A percentile compares a stretch with the other conserved stretches of the same genome.
Conservation (phyloP, 768 basidiomycete genomes). For the Boletus coccyginus region DNA sequence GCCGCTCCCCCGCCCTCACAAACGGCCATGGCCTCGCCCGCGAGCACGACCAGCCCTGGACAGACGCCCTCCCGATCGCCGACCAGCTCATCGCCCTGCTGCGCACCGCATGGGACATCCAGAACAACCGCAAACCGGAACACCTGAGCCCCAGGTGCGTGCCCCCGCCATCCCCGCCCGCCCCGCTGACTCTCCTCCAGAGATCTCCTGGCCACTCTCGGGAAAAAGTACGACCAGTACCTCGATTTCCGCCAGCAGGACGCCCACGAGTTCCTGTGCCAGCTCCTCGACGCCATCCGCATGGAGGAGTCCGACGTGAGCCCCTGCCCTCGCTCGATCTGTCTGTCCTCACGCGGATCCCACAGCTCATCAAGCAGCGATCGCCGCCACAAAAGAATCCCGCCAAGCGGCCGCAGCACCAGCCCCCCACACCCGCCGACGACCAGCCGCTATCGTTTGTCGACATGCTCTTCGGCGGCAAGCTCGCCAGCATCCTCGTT, state of each 20-base stretch:
- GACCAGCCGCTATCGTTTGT: constrained; percentile 68
- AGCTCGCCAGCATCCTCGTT: constrained; percentile 86
- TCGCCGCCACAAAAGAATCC: constrained; percentile 42
- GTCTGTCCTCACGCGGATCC: not conserved
- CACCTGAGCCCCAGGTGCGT: constrained; percentile 68
- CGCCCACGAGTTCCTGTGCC: constrained; percentile 90
- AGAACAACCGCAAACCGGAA: constrained; percentile 48
- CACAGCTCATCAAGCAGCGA: constrained; percentile 77
- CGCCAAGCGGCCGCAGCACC: constrained; percentile 20
- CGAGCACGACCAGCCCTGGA: constrained; percentile 49
- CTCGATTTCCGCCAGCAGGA: constrained; percentile 95
- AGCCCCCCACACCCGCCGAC: constrained; percentile 26
- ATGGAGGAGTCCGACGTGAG: constrained; percentile 93
- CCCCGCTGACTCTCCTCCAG: constrained; percentile 32
- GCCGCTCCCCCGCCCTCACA: constrained; percentile 64
- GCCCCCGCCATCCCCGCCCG: not conserved
- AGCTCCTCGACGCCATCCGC: constrained; percentile 86
- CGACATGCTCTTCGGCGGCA: constrained; percentile 89
- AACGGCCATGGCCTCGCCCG: constrained; percentile 57
- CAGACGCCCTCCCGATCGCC: constrained; percentile 64
- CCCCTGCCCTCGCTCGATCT: not conserved
- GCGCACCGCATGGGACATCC: constrained; percentile 62
- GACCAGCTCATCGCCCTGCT: constrained; percentile 63
- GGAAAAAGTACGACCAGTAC: constrained; percentile 91
- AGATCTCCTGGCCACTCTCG: constrained; percentile 61